Evolutionary conservation across 2,329 filamentous ascomycete species (phyloP), one percentile per base, ranked within the genome.

Genomic region (Ustulina deusta): DNA sequence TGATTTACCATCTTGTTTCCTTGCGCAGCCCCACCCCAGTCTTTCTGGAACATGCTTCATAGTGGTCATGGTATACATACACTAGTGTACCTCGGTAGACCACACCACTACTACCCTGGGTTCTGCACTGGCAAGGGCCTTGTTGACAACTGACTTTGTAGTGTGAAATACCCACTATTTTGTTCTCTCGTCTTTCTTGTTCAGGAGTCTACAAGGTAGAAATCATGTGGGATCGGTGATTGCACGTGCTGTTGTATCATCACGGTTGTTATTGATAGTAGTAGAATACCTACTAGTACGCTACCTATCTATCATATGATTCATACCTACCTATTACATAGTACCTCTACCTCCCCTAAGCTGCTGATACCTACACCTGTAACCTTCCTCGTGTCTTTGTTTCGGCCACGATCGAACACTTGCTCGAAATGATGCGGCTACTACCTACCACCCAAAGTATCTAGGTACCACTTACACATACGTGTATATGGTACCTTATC

Each of bases 31-130:
- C 51, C n/a, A 54, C 51, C 51, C 52, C 27, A 40, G 13, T 25
- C 51, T 44, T 63, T 67, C 65, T 55, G 62, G 65, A 67, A 67
- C 44, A 57, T 20, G 38, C 32, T 54, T 29, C 25, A 29, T n/a
- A 29, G 22, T 49, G 29, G 4, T 4, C 29, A 27, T 7, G 11
- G 11, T 11, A 17, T 29, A 17, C 25, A 29, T 17, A 13, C 46
- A 54, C n/a, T 38, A 55, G n/a, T n/a, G n/a, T n/a, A n/a, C n/a
- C 17, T 2, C 34, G 17, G 44, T 48, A 48, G 13, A 29, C n/a
- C n/a, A n/a, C n/a, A n/a, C n/a, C n/a, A n/a, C n/a, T n/a, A n/a
- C n/a, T 20, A 22, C 10, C 42, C 25, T 11, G 20, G 42, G 42
- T n/a, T n/a, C n/a, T 46, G 20, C 29, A 42, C 17, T 54, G 38